Base-by-base conservation (phyloP, 768 basidiomycete species). In the Cystofilobasidium capitatum region DNA sequence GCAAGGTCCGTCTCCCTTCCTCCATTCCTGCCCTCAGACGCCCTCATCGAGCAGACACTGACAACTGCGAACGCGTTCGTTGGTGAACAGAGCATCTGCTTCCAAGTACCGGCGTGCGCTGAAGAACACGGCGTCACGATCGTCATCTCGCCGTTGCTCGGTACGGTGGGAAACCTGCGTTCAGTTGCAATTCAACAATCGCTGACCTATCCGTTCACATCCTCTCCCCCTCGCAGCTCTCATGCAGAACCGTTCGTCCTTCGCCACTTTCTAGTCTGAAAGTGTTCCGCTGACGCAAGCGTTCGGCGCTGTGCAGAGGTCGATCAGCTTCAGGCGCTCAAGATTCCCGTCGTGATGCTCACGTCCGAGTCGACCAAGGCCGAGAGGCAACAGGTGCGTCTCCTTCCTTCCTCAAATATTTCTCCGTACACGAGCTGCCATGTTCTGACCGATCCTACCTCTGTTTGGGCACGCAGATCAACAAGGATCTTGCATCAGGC, bases 21-120 rank as follows among this genome's bases (percentile, higher is more conserved):
- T 8, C 20, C 35, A 22, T 33, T 24, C 33, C 17, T 7, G 6
- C 44, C 16, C 20, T 7, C n/a, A n/a, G n/a, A 37, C 22, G 20
- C 9, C 24, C 35, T 39, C 22, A 13, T 22, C 22, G 39, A 36
- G 22, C 33, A 24, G 35, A 61, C 40, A 6, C 9, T 44, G 16
- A n/a, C n/a, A 26, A 13, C 20, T 10, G 39, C 55, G 42, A 24
- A 39, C 26, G 5, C 13, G 17, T 54, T 24, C 24, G 14, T 35
- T 33, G 20, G n/a, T 20, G 17, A 33, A n/a, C 60, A 89, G 88
- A 89, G 88, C 72, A 72, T 91, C 4, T 91, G 89, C 76, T 91
- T 91, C 73, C 89, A 91, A 77, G 78, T 90, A 35, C 89, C 89
- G 51, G 89, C 89, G 0, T 77, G 86, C 39, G 84, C 84, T 12